Evolutionary conservation across 2,329 filamentous ascomycete genomes (phyloP), one percentile per base, ranked within the genome.

Genomic region (Trichophyton schoenleinii): DNA sequence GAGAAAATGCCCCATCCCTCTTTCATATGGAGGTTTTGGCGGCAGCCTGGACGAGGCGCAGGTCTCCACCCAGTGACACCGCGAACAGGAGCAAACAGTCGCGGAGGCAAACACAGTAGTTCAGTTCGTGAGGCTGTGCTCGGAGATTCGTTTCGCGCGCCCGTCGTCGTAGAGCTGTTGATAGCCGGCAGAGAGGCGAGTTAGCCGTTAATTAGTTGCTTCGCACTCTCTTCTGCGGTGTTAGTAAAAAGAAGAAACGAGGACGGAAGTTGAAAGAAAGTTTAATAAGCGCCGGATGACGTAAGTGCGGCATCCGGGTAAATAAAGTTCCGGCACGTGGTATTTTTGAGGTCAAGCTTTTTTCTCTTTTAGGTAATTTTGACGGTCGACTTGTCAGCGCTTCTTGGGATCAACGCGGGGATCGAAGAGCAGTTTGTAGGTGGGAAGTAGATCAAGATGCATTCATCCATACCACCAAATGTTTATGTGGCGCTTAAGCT

Each of bases 381-480:
- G 49, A 53, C 34, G 49, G 13, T 31, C 11, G 2, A 13, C 25
- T 11, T 11, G 31, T 34, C n/a, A 7, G 8, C 4, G 8, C 4
- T 11, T 31, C 1, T 18, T 34, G 15, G 5, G 6, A 48, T 53
- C 22, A 34, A 18, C 28, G 7, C 49, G 13, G 13, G 49, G 49
- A 20, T 31, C 15, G 22, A 53, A 22, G 49, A n/a, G 22, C 49
- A 34, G 22, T 53, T 53, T 20, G 22, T 13, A 25, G 49, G 13
- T 53, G 25, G 49, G n/a, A 59, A 44, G 57, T 46, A 9, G 38
- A 11, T 48, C 31, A 59, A 59, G 41, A 76, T 76, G 74, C 70
- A 74, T 66, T 75, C 73, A 6, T 71, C 68, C 41, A 70, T 76
- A 61, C 68, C 68, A 22, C 73, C 74, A 5, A 64, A 74, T 55